Evolutionary conservation across 2,329 filamentous ascomycete genomes (phyloP).

Genomic region (Hypocreales sp.): DNA sequence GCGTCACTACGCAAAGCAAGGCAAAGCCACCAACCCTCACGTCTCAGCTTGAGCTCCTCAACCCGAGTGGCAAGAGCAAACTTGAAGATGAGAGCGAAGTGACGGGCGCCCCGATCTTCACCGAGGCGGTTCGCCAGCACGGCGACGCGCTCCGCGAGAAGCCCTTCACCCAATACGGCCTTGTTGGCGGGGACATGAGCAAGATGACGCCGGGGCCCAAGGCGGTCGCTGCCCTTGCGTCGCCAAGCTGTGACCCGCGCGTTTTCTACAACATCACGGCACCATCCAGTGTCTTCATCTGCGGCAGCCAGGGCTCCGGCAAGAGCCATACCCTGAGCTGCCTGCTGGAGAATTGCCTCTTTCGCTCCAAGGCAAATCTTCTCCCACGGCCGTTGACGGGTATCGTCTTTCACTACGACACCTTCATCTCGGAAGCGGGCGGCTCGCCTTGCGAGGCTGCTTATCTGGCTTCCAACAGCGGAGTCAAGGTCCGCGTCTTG

Average conservation of each 20-base stretch:
- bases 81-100: constrained; percentile 3
- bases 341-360: constrained; percentile 40
- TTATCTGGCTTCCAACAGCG: constrained; percentile 27
- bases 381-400: constrained; percentile 39
- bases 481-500: constrained; percentile 33
- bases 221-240: too few species aligned
- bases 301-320: constrained; percentile 47
- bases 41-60: constrained; percentile 3
- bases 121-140: constrained; percentile 4
- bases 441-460: constrained; percentile 44
- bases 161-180: constrained; percentile 6
- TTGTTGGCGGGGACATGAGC: constrained; percentile 5
- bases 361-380: constrained; percentile 24
- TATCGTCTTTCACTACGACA: constrained; percentile 51
- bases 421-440: constrained; percentile 29
- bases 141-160: not conserved
- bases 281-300: constrained; percentile 47
- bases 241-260: constrained; percentile 9
- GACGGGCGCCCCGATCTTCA: constrained; percentile 6
- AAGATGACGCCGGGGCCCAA: not conserved
- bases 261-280: constrained; percentile 29
- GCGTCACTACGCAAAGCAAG: too few species aligned
- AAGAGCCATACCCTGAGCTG: constrained; percentile 47
- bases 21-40: not conserved
- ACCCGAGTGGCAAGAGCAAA: too few species aligned